These are phyloP conservation scores for Tephrocybe sp. DNA, from an alignment of 768 basidiomycete species.

Conservation along the genomic window DNA sequence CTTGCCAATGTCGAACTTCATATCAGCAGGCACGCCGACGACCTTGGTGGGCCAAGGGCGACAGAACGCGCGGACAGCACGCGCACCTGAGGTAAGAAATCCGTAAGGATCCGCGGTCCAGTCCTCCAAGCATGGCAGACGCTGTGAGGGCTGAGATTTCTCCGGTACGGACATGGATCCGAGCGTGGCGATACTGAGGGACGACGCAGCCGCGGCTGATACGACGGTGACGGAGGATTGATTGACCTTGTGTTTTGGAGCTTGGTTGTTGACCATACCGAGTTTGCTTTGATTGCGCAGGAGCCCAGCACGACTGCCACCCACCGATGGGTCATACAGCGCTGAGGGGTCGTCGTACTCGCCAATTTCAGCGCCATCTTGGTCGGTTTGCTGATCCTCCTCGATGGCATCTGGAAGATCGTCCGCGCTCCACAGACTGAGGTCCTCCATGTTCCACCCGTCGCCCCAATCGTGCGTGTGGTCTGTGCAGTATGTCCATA, in stretches of 20 bases:
- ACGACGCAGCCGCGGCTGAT: slow-evolving; percentile 23
- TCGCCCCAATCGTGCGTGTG: slow-evolving; percentile 90
- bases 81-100: slow-evolving; percentile 83
- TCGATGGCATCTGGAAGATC: slow-evolving; percentile 45
- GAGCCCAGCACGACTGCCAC: slow-evolving; percentile 41
- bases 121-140: slow-evolving; percentile 24
- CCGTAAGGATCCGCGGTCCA: slow-evolving; percentile 55
- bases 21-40: slow-evolving; percentile 64
- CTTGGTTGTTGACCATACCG: not conserved
- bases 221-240: slow-evolving; percentile 10
- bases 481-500: slow-evolving; percentile 89
- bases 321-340: slow-evolving; percentile 20
- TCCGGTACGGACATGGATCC: slow-evolving; percentile 6
- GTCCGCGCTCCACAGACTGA: slow-evolving; percentile 84
- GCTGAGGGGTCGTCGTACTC: slow-evolving; percentile 16
- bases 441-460: slow-evolving; percentile 95
- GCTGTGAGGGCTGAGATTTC: not conserved
- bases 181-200: slow-evolving; percentile 25
- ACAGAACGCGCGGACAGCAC: slow-evolving; percentile 82
- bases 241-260: slow-evolving; percentile 4
- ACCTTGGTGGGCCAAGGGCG: slow-evolving; percentile 80
- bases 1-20: slow-evolving; percentile 75
- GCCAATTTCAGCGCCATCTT: slow-evolving; percentile 11
- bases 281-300: slow-evolving; percentile 27
- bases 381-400: slow-evolving; percentile 17